Conservation (phyloP, 495 filamentous ascomycete genomes). For the Oidiodendron maius region DNA sequence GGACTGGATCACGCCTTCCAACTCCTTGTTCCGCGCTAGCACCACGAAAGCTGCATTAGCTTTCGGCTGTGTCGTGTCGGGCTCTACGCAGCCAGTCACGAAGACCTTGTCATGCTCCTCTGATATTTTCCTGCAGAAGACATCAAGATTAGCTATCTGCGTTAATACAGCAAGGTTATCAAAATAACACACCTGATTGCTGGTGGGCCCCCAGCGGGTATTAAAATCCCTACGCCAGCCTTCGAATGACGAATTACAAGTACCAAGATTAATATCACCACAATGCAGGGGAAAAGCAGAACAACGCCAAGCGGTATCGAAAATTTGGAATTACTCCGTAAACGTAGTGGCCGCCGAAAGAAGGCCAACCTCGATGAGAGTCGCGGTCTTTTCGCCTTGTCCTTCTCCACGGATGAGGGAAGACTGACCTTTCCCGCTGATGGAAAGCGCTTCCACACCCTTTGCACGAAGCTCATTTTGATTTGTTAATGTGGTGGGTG, state of each 20-base stretch:
- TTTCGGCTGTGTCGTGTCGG: slow-evolving; percentile 60
- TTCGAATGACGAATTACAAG: slow-evolving; percentile 88
- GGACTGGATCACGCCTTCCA: slow-evolving; percentile 93
- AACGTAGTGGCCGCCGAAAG: slow-evolving; percentile 79
- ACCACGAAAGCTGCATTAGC: slow-evolving; percentile 96
- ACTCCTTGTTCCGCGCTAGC: slow-evolving; percentile 90
- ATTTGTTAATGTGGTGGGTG: slow-evolving; percentile 1
- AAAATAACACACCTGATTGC: slow-evolving; percentile 67
- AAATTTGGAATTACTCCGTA: slow-evolving; percentile 91
- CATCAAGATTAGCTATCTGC: slow-evolving; percentile 7
- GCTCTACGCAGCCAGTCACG: slow-evolving; percentile 76
- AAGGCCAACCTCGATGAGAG: slow-evolving; percentile 60
- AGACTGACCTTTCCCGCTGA: slow-evolving; percentile 25
- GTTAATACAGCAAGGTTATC: slow-evolving; percentile 8
- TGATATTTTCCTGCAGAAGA: slow-evolving; percentile 77
- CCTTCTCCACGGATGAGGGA: slow-evolving; percentile 33
- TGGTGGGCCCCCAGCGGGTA: slow-evolving; percentile 86
- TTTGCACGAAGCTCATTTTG: slow-evolving; percentile 51
- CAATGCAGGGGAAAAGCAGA: slow-evolving; percentile 85
- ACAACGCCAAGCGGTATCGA: slow-evolving; percentile 92
- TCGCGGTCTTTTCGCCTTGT: slow-evolving; percentile 37
- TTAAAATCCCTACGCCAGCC: slow-evolving; percentile 73
- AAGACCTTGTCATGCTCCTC: slow-evolving; percentile 97
- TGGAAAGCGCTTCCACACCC: slow-evolving; percentile 43
- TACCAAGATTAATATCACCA: slow-evolving; percentile 83